phyloP scores from a whole-genome alignment of 208 protist genomes.

The Trypanosoma vivax region DNA sequence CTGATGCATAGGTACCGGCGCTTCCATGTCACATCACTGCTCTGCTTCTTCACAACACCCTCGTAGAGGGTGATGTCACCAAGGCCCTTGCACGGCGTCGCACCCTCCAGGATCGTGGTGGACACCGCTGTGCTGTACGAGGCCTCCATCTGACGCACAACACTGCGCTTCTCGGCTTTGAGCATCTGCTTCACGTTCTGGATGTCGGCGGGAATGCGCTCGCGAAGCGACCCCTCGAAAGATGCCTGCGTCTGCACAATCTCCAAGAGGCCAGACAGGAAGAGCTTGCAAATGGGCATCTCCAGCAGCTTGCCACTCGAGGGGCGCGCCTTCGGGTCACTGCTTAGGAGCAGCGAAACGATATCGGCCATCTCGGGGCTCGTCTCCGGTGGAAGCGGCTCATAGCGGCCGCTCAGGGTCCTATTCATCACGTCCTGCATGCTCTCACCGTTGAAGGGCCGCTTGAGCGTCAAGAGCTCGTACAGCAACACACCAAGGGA shows the following conservation, averaged over 20 bases:
- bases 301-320: slow-evolving; percentile 60
- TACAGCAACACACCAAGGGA: slow-evolving; percentile 82
- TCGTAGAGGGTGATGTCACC: slow-evolving; percentile 58
- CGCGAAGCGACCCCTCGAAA: slow-evolving; percentile 48
- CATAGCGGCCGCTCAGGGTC: slow-evolving; percentile 48
- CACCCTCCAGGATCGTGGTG: slow-evolving; percentile 62
- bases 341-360: slow-evolving; percentile 32
- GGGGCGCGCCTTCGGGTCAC: slow-evolving; percentile 14
- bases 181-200: slow-evolving; percentile 55
- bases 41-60: slow-evolving; percentile 62
- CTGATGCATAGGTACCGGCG: slow-evolving; percentile 71
- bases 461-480: slow-evolving; percentile 80
- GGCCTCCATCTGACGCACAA: slow-evolving; percentile 46
- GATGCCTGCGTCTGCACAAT: slow-evolving; percentile 62
- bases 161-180: slow-evolving; percentile 31
- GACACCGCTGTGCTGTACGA: slow-evolving; percentile 38
- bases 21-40: slow-evolving; percentile 71
- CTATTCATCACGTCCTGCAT: slow-evolving; percentile 61
- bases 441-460: slow-evolving; percentile 67
- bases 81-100: slow-evolving; percentile 37
- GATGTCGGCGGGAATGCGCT: slow-evolving; percentile 50
- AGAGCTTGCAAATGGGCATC: slow-evolving; percentile 68
- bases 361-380: slow-evolving; percentile 61
- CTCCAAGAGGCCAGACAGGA: slow-evolving; percentile 65
- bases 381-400: slow-evolving; percentile 39